Conservation (phyloP, 768 basidiomycete genomes). For the Leccinum disarticulatum region DNA sequence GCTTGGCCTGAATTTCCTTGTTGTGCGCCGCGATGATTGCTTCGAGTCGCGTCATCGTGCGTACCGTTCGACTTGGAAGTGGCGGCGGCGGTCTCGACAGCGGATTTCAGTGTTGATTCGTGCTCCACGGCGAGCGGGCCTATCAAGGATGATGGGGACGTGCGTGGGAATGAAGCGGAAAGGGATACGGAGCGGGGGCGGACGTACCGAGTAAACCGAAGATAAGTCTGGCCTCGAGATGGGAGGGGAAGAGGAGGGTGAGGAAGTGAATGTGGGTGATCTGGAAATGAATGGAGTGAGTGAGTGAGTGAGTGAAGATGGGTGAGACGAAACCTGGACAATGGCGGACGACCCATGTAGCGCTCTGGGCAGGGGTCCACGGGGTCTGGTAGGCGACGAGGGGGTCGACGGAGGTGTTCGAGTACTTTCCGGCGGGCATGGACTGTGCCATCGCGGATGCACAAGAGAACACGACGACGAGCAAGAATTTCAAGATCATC, state of each 20-base stretch:
- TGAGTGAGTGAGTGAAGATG: constrained; percentile 40
- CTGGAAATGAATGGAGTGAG: constrained; percentile 37
- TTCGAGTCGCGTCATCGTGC: no score
- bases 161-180: neutral
- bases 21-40: no score
- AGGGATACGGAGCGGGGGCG: neutral
- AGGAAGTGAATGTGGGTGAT: constrained; percentile 98
- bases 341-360: constrained; percentile 81
- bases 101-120: constrained; percentile 51
- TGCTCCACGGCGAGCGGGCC: constrained; percentile 21
- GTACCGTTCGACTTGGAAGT: constrained; percentile 36
- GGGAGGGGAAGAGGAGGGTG: constrained; percentile 90
- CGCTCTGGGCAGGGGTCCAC: constrained; percentile 68
- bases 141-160: neutral
- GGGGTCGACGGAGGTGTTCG: constrained; percentile 20
- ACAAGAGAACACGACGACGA: neutral
- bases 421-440: constrained; percentile 23
- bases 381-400: constrained; percentile 20
- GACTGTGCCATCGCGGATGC: constrained; percentile 26
- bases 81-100: constrained; percentile 45
- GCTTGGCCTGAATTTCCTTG: no score
- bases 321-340: constrained; percentile 64
- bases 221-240: constrained; percentile 83
- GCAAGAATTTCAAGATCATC: neutral
- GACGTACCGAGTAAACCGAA: constrained; percentile 73